phyloP scores from a whole-genome alignment of 352 stramenopile species.

The Globisporangium solare region DNA sequence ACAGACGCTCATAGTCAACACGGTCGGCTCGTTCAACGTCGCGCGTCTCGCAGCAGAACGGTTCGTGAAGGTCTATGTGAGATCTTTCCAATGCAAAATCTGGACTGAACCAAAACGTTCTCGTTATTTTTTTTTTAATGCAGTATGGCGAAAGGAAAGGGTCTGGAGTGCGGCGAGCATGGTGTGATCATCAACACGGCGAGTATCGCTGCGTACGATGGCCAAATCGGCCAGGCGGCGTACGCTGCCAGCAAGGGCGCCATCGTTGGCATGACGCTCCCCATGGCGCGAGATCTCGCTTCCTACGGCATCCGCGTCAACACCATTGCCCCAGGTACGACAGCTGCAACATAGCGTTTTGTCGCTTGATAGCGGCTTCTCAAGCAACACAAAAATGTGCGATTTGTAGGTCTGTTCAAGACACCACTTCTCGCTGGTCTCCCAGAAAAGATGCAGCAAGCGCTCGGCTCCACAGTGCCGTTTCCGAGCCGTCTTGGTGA shows the following conservation, averaged over 20 bases:
- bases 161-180: slow-evolving; percentile 78
- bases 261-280: slow-evolving; percentile 96
- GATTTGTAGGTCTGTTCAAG: slow-evolving; percentile 90
- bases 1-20: slow-evolving; percentile 96
- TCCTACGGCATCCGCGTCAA: slow-evolving; percentile 94
- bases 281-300: slow-evolving; percentile 93
- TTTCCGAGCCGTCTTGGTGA: slow-evolving; percentile 94
- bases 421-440: slow-evolving; percentile 95
- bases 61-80: slow-evolving; percentile 31
- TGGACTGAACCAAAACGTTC: background rate
- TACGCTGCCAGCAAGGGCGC: slow-evolving; percentile 97
- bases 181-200: slow-evolving; percentile 99
- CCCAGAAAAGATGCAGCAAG: slow-evolving; percentile 91
- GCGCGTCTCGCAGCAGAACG: slow-evolving; percentile 91
- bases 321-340: slow-evolving; percentile 91
- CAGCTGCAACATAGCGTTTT: background rate
- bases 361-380: too few species aligned
- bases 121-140: slow-evolving; percentile 3
- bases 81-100: background rate
- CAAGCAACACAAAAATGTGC: too few species aligned
- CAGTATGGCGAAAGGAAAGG: slow-evolving; percentile 83
- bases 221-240: slow-evolving; percentile 95
- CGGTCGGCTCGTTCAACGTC: slow-evolving; percentile 97
- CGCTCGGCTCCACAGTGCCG: slow-evolving; percentile 93
- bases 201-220: slow-evolving; percentile 97